Base-by-base conservation (phyloP, 441 rosid species). In the Aquilaria agallochum region DNA sequence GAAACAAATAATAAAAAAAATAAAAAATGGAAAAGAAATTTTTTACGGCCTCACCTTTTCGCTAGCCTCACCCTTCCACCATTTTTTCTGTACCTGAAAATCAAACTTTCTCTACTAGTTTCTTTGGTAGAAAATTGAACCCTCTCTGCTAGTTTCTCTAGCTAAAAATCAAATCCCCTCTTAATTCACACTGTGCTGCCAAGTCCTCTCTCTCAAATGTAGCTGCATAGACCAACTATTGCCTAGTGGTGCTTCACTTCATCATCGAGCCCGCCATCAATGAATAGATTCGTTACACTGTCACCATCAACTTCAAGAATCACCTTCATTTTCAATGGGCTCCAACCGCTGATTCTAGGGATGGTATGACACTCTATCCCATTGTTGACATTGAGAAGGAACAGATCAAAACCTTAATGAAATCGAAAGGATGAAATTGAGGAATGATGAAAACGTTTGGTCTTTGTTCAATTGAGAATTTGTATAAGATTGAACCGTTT, bases 291-390 rank as follows among this genome's bases (percentile, higher is more conserved):
- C 96, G 96, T 58, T 89, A 84, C 44, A 89, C 97, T 7, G 97
- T 97, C 15, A 92, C 96, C 7, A 95, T 94, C 68, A 89, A 81
- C 83, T 91, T 94, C 72, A 94, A 94, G 79, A 94, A 94, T 68
- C 97, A 94, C 68, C 86, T 94, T 60, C 93, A 90, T 49, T 9
- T 75, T 12, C 95, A 94, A 33, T 94, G 99, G 99, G 74, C 75
- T 1, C 83, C 92, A 9, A 50, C 88, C 0, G 61, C 44, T 0
- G 88, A 80, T n/a, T 62, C 87, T n/a, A 68, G 76, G 42, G 48
- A 52, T 5, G 64, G 58, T 48, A 46, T 75, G 42, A 4, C 79
- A 2, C 55, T 72, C 40, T 1, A 78, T 1, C 83, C 90, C 47
- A 85, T 91, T 45, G 53, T 56, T 0, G 88, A 72, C 64, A 47